phyloP scores from a whole-genome alignment of 2,329 filamentous ascomycete species.

The Chaetomium sp. region DNA sequence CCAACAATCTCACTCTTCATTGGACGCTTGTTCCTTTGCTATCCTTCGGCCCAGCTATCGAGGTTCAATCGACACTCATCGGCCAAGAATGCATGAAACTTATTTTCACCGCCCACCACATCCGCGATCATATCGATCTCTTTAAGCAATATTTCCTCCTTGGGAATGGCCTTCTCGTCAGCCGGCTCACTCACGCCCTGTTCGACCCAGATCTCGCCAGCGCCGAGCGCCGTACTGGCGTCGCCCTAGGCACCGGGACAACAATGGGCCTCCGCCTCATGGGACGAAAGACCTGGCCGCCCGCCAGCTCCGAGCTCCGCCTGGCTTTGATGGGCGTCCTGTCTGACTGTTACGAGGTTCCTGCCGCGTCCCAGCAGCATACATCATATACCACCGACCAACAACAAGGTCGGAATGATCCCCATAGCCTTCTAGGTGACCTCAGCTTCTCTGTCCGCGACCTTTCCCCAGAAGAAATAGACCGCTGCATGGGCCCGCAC shows the following conservation, averaged over 20 bases:
- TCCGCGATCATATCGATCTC: conserved; percentile 65
- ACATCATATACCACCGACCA: background rate
- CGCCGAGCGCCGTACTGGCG: conserved; percentile 65
- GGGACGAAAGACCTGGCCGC: conserved; percentile 81
- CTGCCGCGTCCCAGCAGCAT: background rate
- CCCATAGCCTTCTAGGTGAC: conserved; percentile 52
- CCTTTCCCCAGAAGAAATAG: conserved; percentile 69
- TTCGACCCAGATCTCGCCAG: conserved; percentile 79
- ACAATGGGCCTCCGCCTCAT: conserved; percentile 81
- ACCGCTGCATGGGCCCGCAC: conserved; percentile 74
- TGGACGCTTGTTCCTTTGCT: conserved; percentile 59
- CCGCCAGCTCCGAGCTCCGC: conserved; percentile 86
- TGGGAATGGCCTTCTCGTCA: conserved; percentile 77
- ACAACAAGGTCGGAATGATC: background rate
- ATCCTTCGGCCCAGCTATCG: conserved; percentile 68
- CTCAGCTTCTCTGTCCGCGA: conserved; percentile 81
- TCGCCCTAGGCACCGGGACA: conserved; percentile 52
- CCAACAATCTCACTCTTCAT: conserved; percentile 39
- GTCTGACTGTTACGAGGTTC: conserved; percentile 58
- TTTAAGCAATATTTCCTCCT: conserved; percentile 79
- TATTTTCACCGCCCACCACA: conserved; percentile 66
- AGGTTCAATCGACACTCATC: conserved; percentile 67
- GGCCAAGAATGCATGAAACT: conserved; percentile 69
- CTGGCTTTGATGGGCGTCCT: conserved; percentile 82
- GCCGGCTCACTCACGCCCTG: conserved; percentile 70